Percentiles rank a stretch among this genome's conserved stretches.
phyloP scores from a whole-genome alignment of 2,329 filamentous ascomycete genomes.

The Hymenoscyphus albidus region DNA sequence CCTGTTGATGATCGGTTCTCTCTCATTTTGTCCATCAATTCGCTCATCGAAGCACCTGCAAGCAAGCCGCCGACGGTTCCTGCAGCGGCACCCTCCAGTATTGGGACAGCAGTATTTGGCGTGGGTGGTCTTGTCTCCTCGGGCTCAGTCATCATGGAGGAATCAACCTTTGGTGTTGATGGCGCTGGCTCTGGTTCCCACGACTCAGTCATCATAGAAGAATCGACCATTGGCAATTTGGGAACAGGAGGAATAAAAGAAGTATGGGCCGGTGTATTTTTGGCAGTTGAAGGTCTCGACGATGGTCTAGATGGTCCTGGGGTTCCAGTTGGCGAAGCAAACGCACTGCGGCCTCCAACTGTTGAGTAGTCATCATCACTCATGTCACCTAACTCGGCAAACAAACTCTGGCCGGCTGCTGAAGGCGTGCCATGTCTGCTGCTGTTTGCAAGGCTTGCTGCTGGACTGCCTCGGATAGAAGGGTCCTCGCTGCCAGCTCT shows the following conservation, averaged over 20 bases:
- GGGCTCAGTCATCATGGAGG: constrained; percentile 58
- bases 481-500: constrained; percentile 59
- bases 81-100: constrained; percentile 12
- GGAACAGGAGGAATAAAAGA: constrained; percentile 49
- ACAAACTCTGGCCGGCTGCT: constrained; percentile 69
- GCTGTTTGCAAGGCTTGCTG: constrained; percentile 51
- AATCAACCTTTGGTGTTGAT: constrained; percentile 53
- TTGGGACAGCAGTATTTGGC: constrained; percentile 23
- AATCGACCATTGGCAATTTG: constrained; percentile 54
- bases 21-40: constrained; percentile 25
- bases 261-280: constrained; percentile 40
- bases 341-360: constrained; percentile 42
- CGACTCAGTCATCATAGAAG: constrained; percentile 58
- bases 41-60: constrained; percentile 19
- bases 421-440: constrained; percentile 48
- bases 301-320: constrained; percentile 32
- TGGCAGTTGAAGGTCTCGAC: constrained; percentile 31
- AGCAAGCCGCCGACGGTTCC: constrained; percentile 17
- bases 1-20: constrained; percentile 27
- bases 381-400: constrained; percentile 83
- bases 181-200: constrained; percentile 42
- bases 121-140: constrained; percentile 39
- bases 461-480: constrained; percentile 54
- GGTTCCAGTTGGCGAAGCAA: constrained; percentile 43
- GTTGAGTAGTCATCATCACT: constrained; percentile 66